Conservation (phyloP, 352 stramenopile genomes). For the Phytophthora rubi region DNA sequence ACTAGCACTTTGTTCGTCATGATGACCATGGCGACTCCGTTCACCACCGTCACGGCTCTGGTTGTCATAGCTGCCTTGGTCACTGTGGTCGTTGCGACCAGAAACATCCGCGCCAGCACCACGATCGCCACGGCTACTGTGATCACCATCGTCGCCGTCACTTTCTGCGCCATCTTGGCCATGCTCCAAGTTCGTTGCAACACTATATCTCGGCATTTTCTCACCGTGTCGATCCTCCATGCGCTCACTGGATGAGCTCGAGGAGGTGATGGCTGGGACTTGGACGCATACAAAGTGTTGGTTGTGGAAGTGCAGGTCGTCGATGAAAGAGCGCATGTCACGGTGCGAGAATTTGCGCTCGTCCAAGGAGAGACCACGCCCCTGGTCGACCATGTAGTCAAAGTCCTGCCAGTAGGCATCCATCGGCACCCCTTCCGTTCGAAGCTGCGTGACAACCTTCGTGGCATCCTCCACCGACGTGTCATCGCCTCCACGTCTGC, state of each 20-base stretch:
- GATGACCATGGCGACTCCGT: not conserved
- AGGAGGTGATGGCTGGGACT: conserved; percentile 59
- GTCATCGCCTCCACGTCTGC: conserved; percentile 36
- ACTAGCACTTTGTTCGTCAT: not conserved
- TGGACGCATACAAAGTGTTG: conserved; percentile 82
- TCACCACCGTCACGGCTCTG: not conserved
- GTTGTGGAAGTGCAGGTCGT: conserved; percentile 83
- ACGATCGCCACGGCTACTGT: not conserved
- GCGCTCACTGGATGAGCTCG: conserved; percentile 21
- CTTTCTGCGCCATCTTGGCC: not conserved
- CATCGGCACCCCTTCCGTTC: conserved; percentile 61
- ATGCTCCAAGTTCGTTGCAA: not conserved
- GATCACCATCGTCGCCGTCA: not conserved
- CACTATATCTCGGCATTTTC: conserved; percentile 16
- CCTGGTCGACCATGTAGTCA: conserved; percentile 52
- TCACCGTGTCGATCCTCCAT: not conserved
- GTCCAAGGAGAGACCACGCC: conserved; percentile 67
- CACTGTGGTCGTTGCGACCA: not conserved
- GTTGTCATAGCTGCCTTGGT: not conserved
- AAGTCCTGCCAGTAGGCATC: conserved; percentile 84
- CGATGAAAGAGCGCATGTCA: conserved; percentile 60
- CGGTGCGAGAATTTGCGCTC: conserved; percentile 50
- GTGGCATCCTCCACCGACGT: conserved; percentile 30
- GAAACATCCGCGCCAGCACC: not conserved
- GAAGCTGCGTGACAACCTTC: conserved; percentile 40